Evolutionary conservation across 2,329 filamentous ascomycete species (phyloP), one percentile per base, ranked within the genome.

Genomic region (Lecanicillium sp.): DNA sequence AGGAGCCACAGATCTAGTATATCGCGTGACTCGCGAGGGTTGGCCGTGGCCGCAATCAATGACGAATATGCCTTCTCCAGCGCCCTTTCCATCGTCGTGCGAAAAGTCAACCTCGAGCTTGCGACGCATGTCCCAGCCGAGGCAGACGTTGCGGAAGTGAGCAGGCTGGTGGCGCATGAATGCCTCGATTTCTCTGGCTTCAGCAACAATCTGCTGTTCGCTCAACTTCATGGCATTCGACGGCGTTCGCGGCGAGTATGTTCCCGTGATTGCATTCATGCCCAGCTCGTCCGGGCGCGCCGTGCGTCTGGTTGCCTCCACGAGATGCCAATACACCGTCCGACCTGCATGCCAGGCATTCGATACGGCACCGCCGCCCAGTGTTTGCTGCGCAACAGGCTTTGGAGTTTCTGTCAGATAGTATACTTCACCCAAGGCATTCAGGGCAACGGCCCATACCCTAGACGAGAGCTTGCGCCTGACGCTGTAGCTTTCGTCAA

Each of bases 111-210:
- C 87, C 51, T 92, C 83, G 3, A 97, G 66, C 45, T 69, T 79
- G 44, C 88, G 77, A 38, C 79, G 79, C 89, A 97, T 97, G 53
- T 97, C 86, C 90, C 92, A 97, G 3, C 84, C 84, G 31, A 84
- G 66, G 53, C 85, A 97, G 2, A 78, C 68, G 51, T 80, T 81
- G 17, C 81, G 79, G 57, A 94, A 94, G 49, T 94, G 77, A 29
- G 77, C 74, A 4, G 90, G 89, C 48, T 77, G 81, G 49, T 83
- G 79, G 0, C 66, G 68, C 14, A 94, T 59, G 48, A 84, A 94
- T 30, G 72, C 75, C 49, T 94, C 84, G 39, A 95, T 87, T 57
- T 94, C 87, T 35, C 74, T 73, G 2, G 87, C 87, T 57, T 95
- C 88, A 2, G 84, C 80, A 28, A 69, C 60, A 45, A 89, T 67